These are phyloP conservation scores for Aurantiochytrium sp. DNA, from an alignment of 108 stramenopile genomes.

Conservation along the genomic window DNA sequence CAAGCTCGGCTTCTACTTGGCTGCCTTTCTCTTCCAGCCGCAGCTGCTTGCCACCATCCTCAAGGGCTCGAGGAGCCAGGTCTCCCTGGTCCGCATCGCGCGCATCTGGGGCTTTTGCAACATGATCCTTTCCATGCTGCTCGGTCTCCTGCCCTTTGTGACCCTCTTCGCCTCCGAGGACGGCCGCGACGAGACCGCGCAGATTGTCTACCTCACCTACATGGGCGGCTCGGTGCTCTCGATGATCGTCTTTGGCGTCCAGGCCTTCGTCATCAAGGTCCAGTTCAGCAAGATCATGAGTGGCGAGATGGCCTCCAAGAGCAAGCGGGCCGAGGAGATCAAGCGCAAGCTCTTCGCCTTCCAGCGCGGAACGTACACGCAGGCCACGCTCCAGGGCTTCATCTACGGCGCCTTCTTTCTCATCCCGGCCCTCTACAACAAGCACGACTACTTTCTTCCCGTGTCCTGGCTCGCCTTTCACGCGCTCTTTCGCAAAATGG, in stretches of 20 bases:
- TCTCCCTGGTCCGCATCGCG: not conserved
- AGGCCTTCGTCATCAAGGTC: not conserved
- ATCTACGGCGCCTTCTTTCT: not conserved
- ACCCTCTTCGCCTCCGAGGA: not conserved
- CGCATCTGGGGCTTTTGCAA: not conserved
- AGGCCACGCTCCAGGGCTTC: not conserved
- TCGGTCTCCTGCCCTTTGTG: not conserved
- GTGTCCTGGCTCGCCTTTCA: not conserved
- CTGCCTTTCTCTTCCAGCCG: not conserved
- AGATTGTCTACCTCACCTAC: not conserved
- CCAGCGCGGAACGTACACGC: not conserved
- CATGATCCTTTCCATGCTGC: not conserved
- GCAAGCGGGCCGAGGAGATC: not conserved
- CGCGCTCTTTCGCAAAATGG: not conserved
- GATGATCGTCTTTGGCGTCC: not conserved
- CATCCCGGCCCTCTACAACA: not conserved
- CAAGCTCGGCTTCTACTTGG: not conserved
- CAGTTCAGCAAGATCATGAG: not conserved
- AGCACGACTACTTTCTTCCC: constrained; percentile 18
- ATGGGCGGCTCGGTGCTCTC: not conserved
- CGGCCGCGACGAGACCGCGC: not conserved
- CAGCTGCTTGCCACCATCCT: not conserved
- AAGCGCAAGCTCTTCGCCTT: not conserved
- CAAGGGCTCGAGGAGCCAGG: not conserved
- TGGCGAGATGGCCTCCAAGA: not conserved